These are phyloP conservation scores for Naganishia randhawae DNA, from an alignment of 768 basidiomycete genomes.

Conservation along the genomic window DNA sequence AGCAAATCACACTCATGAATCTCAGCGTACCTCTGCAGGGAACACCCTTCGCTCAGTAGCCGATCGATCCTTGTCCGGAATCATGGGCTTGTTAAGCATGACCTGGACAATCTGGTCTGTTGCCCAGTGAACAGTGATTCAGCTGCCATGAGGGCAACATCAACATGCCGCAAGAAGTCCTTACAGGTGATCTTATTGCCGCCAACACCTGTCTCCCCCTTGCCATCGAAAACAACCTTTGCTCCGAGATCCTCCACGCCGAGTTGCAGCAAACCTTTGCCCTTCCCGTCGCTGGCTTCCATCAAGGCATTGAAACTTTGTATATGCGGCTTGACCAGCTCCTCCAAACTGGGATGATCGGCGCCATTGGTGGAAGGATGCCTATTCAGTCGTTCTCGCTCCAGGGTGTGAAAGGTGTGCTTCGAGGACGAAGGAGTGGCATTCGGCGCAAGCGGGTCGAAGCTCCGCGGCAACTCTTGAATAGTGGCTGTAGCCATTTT, in stretches of 20 bases:
- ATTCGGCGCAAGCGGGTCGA: conserved; percentile 30
- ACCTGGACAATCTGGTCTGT: conserved; percentile 88
- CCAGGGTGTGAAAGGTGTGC: conserved; percentile 68
- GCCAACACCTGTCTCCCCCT: conserved; percentile 57
- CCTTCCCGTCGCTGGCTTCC: conserved; percentile 84
- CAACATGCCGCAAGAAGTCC: conserved; percentile 16
- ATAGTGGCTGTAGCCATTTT: conserved; percentile 16
- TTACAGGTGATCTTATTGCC: conserved; percentile 68
- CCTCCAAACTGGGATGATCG: conserved; percentile 75
- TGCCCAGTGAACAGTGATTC: background rate
- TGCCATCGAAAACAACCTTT: conserved; percentile 88
- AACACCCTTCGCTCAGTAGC: conserved; percentile 74
- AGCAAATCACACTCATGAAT: background rate
- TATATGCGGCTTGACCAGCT: conserved; percentile 88
- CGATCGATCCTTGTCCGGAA: conserved; percentile 73
- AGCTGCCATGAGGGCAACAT: background rate
- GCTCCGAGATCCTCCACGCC: conserved; percentile 79
- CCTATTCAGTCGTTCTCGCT: conserved; percentile 71
- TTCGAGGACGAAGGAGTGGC: conserved; percentile 29
- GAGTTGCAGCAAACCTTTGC: conserved; percentile 71
- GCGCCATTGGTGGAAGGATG: conserved; percentile 67
- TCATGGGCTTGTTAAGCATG: conserved; percentile 76
- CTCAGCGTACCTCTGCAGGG: conserved; percentile 63
- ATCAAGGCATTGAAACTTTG: conserved; percentile 96
- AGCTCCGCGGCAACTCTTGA: background rate